Evolutionary conservation across 805 yeast genomes (phyloP).

Genomic region (Candida multigemmis): DNA sequence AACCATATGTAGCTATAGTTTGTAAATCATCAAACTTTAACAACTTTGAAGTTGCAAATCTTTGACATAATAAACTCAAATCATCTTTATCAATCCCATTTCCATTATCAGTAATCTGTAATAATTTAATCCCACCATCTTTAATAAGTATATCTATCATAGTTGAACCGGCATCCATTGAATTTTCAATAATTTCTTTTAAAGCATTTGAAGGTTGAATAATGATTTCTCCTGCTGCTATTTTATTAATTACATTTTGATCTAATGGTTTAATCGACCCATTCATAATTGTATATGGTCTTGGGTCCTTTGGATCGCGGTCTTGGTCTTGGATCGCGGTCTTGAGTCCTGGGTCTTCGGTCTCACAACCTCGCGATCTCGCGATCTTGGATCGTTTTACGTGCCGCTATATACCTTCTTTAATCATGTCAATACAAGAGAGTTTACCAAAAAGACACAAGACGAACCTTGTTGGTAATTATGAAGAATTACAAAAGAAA

Average conservation of each 20-base stretch:
- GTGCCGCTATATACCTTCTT: too few relatives aligned
- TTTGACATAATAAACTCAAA: conserved; percentile 69
- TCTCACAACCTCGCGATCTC: too few relatives aligned
- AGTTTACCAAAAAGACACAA: conserved; percentile 7
- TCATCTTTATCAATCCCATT: conserved; percentile 70
- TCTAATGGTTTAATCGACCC: conserved; percentile 44
- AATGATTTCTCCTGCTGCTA: conserved; percentile 97
- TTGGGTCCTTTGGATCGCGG: not conserved
- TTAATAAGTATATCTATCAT: conserved; percentile 71
- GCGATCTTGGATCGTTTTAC: too few relatives aligned
- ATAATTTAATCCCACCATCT: conserved; percentile 83
- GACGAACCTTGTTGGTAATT: conserved; percentile 10
- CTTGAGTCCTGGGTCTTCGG: too few relatives aligned
- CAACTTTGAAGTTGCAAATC: conserved; percentile 90
- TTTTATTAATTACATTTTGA: conserved; percentile 68
- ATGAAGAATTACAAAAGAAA: conserved; percentile 17
- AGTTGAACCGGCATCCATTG: conserved; percentile 78
- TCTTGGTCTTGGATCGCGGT: not conserved
- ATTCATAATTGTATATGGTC: conserved; percentile 8
- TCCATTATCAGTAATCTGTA: conserved; percentile 89
- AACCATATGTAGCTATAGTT: conserved; percentile 75
- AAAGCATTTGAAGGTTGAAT: conserved; percentile 91
- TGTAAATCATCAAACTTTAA: conserved; percentile 64
- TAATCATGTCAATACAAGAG: too few relatives aligned
- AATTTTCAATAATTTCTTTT: conserved; percentile 86